Conservation (phyloP, 1,284 basidiomycete species). For the Cryptococcus sp. region DNA sequence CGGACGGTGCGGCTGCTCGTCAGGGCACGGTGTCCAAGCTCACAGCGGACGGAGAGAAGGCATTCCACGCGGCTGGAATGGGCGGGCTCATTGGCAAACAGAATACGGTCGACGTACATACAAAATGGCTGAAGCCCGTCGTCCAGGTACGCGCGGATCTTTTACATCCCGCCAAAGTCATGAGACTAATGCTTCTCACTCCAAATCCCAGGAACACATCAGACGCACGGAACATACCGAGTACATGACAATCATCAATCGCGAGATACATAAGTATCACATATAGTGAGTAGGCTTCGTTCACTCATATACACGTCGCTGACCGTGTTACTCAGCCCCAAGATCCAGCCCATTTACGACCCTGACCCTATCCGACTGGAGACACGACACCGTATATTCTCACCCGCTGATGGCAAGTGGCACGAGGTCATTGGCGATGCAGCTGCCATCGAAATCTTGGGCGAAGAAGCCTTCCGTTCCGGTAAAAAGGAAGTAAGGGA, state of each 20-base stretch:
- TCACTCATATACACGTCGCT: neutral
- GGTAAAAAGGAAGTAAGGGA: conserved; percentile 31
- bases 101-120: conserved; percentile 41
- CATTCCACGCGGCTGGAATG: conserved; percentile 32
- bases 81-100: conserved; percentile 20
- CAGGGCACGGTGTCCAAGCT: conserved; percentile 6
- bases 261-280: conserved; percentile 45
- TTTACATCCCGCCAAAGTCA: neutral
- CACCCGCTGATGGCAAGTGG: conserved; percentile 33
- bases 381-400: conserved; percentile 43
- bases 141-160: conserved; percentile 35
- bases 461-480: conserved; percentile 34
- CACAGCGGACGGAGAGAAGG: conserved; percentile 17
- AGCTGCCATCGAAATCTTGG: conserved; percentile 41
- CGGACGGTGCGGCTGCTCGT: neutral
- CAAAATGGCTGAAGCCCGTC: conserved; percentile 40
- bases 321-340: conserved; percentile 28
- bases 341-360: conserved; percentile 48
- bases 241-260: conserved; percentile 36
- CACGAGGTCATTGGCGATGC: conserved; percentile 46
- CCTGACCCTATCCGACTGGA: conserved; percentile 38
- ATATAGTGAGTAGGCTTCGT: conserved; percentile 34
- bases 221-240: conserved; percentile 34
- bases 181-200: neutral
- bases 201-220: conserved; percentile 37